These are phyloP conservation scores for Chloris gayana DNA, from an alignment of 176 grass and related monocot species.

Conservation along the genomic window DNA sequence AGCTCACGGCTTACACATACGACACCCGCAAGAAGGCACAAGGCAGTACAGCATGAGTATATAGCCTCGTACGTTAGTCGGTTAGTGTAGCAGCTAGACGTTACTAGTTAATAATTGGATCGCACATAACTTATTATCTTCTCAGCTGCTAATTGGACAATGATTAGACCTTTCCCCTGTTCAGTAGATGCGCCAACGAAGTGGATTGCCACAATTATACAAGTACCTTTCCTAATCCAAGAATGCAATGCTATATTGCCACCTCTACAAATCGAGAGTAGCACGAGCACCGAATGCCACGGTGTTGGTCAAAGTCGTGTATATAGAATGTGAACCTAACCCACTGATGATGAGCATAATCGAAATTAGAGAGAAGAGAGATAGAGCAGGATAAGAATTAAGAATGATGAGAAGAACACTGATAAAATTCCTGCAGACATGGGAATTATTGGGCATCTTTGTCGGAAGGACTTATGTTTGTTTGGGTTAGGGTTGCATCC, in stretches of 20 bases:
- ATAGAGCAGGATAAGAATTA: background rate
- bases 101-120: no score
- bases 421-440: background rate
- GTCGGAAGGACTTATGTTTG: conserved; percentile 10
- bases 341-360: background rate
- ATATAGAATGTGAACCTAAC: conserved; percentile 34
- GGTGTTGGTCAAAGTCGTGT: conserved; percentile 40
- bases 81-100: no score
- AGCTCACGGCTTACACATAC: background rate
- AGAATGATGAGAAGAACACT: background rate
- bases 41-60: background rate
- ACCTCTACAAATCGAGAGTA: background rate
- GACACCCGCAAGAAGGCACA: background rate
- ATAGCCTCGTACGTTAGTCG: no score
- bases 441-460: conserved; percentile 22
- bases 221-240: background rate
- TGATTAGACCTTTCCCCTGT: background rate
- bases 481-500: background rate
- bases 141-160: no score
- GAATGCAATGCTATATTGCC: background rate
- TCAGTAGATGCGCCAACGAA: conserved; percentile 20
- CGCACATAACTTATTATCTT: no score
- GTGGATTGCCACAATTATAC: background rate
- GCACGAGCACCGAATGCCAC: background rate
- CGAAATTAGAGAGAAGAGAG: background rate